Base-by-base conservation (phyloP, 1,284 basidiomycete genomes). In the Irpex sp. region DNA sequence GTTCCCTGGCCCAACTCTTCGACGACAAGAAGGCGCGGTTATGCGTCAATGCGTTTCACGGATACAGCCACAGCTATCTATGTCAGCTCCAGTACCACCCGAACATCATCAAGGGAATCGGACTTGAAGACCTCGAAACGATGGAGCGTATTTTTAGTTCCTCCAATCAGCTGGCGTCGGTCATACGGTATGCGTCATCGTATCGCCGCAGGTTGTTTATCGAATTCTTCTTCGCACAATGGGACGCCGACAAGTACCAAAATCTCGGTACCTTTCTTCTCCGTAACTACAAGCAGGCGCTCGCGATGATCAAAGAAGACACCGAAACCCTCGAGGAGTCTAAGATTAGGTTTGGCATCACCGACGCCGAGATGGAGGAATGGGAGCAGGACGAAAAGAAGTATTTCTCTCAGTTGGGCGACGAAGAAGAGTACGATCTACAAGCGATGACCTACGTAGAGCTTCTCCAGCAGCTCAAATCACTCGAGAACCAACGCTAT, bases 71-170 rank as follows among this genome's bases (percentile, higher is more conserved):
- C 64, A 60, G 64, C 56, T 68, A 68, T 16, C 5, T 33, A 0
- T 76, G 73, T 58, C 72, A 75, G 62, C 45, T 72, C 0, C 8
- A 60, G 2, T 67, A 65, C 58, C 73, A 75, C 48, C 73, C 69
- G 0, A 63, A 67, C 55, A 59, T 64, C 48, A 62, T 68, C 5
- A 12, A 36, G 1, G 73, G 72, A 0, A 60, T 65, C 28, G 73
- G 73, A 3, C 56, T 71, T 5, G 72, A 74, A 56, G 72, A 75
- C 47, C 63, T 72, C 23, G 73, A 76, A 58, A 67, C 63, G 0
- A 65, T 70, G 33, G 74, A 76, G 56, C 68, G 68, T 2, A 57
- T 72, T 3, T 76, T 73, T 60, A 68, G 67, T 21, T 51, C 61
- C 2, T 72, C 69, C 6, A 75, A 75, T 62, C 49, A 51, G 9